Conservation (phyloP, 352 stramenopile species). For the Globisporangium camurandrum region DNA sequence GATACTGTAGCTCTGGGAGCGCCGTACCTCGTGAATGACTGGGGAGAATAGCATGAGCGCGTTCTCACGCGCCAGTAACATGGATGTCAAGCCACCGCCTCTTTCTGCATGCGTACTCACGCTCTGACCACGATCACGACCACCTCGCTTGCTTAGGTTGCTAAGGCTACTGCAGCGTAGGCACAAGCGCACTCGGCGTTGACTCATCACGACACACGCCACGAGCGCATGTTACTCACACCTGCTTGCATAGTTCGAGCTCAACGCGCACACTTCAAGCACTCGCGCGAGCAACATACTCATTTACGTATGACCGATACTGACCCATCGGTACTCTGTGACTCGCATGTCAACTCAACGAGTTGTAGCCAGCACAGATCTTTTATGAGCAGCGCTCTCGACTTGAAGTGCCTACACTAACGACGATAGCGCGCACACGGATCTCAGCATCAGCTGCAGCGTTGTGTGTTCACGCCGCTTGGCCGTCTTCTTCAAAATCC, state of each 20-base stretch:
- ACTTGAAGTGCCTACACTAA: background rate
- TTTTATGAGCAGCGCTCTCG: too few species aligned
- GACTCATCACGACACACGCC: too few species aligned
- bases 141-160: too few species aligned
- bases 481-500: too few species aligned
- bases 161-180: background rate
- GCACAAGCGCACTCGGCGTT: background rate
- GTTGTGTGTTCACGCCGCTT: too few species aligned
- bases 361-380: background rate
- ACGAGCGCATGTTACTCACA: too few species aligned
- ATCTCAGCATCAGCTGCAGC: too few species aligned
- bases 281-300: slow-evolving; percentile 6
- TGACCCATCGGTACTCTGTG: background rate
- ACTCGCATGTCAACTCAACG: background rate
- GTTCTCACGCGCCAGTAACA: slow-evolving; percentile 7
- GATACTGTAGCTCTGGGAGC: background rate
- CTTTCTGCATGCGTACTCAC: background rate
- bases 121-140: background rate
- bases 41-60: background rate
- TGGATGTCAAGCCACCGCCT: slow-evolving; percentile 4
- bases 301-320: background rate
- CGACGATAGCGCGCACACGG: background rate
- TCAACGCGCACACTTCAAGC: too few species aligned
- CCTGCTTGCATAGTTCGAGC: slow-evolving; percentile 8
- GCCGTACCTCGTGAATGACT: background rate